Evolutionary conservation across 2,329 filamentous ascomycete genomes (phyloP).

Genomic region (Exophiala sp.): DNA sequence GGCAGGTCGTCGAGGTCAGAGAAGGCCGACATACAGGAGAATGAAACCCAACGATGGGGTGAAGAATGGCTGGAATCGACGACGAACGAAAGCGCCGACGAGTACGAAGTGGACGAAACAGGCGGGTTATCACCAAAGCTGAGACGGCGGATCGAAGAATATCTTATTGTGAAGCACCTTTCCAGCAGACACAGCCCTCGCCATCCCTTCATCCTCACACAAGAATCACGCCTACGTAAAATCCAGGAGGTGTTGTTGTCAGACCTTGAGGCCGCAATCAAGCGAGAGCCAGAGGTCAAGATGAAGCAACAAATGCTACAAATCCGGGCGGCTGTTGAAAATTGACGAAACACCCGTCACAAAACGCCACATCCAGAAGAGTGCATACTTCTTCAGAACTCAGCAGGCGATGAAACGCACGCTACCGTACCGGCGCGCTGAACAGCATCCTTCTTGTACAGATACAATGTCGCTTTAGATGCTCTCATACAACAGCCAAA

Average conservation of each 20-base stretch:
- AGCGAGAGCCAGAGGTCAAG: constrained; percentile 47
- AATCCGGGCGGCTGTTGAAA: constrained; percentile 16
- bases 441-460: constrained; percentile 34
- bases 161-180: constrained; percentile 53
- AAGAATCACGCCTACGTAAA: constrained; percentile 54
- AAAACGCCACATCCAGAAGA: constrained; percentile 36
- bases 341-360: constrained; percentile 20
- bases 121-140: constrained; percentile 25
- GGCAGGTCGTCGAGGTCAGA: constrained; percentile 19
- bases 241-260: constrained; percentile 61
- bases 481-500: constrained; percentile 13
- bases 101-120: constrained; percentile 35
- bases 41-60: constrained; percentile 35
- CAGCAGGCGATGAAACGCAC: too few relatives aligned
- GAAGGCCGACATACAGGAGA: constrained; percentile 25
- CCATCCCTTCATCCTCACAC: constrained; percentile 62
- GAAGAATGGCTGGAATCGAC: constrained; percentile 34
- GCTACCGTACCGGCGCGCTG: too few relatives aligned
- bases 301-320: constrained; percentile 29
- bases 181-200: constrained; percentile 50
- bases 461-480: constrained; percentile 36
- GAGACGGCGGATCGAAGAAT: constrained; percentile 55
- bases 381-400: too few relatives aligned
- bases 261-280: constrained; percentile 62
- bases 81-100: constrained; percentile 36